These are phyloP conservation scores for Chaetomium globosum DNA, from an alignment of 2,329 filamentous ascomycete genomes.

Conservation along the genomic window DNA sequence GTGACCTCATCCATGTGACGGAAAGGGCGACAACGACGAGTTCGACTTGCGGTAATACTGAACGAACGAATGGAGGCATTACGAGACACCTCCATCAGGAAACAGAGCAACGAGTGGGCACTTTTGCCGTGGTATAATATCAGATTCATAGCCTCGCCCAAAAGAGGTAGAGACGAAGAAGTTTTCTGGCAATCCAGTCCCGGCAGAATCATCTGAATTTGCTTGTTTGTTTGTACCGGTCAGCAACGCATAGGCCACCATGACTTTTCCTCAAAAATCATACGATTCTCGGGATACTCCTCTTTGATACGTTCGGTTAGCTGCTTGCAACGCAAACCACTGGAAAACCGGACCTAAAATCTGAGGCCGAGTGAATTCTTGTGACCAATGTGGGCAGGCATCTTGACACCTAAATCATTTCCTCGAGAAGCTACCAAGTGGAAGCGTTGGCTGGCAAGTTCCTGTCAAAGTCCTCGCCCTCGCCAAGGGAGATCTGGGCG, in stretches of 20 bases:
- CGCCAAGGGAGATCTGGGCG: not conserved
- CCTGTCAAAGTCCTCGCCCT: not conserved
- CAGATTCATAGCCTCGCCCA: not conserved
- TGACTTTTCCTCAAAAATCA: not conserved
- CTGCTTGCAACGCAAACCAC: not conserved
- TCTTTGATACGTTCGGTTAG: not conserved
- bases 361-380: constrained; percentile 2
- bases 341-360: constrained; percentile 3
- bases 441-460: not conserved
- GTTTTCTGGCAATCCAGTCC: not conserved
- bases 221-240: not conserved
- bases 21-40: not conserved
- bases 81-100: not conserved
- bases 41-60: not conserved
- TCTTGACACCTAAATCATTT: not conserved
- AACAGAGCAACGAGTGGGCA: not conserved
- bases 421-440: not conserved
- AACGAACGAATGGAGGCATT: too few species aligned
- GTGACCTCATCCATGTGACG: not conserved
- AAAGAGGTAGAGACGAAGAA: not conserved
- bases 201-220: not conserved
- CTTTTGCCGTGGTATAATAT: not conserved
- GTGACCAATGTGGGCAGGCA: not conserved
- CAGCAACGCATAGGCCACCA: not conserved
- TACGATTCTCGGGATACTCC: not conserved